Base-by-base conservation (phyloP, 2,329 filamentous ascomycete genomes). In the Allantophomopsis cytisporea region DNA sequence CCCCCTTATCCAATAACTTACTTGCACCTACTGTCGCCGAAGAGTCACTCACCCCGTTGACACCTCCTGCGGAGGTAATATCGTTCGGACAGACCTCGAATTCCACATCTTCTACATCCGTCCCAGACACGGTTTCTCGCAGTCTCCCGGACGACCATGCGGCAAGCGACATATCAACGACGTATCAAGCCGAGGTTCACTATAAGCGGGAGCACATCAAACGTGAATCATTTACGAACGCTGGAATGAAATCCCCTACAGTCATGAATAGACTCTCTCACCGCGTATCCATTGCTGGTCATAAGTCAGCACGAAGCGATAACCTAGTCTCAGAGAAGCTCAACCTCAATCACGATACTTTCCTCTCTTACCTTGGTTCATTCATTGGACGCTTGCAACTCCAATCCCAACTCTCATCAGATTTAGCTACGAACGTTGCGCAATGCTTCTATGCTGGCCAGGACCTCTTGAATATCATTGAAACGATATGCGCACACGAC, bases 341-440 rank as follows among this genome's bases (percentile, higher is more conserved):
- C 37, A 82, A 77, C 51, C 68, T 73, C 37, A 83, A 79, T 38
- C 87, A 95, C 61, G 88, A 96, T 61, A 76, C 75, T 7, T 94
- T 96, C 53, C 65, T 98, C 39, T 91, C 88, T 6, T 83, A 88
- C 54, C 74, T 98, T 38, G 89, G 85, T 38, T 93, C 86, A 4
- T 94, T 96, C 57, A 89, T 96, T 55, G 91, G 91, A 13, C 70
- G 76, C 31, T 71, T 95, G 41, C 86, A 95, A 58, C 68, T 95
- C 43, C 87, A 95, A 56, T 91, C 88, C n/a, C 81, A 91, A 45
- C 91, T 87, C 7, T 81, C 86, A 7, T 76, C 82, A 1, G 87
- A 94, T 56, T 69, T 96, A 37, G 76, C 87, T 23, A 63, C 79
- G 10, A 87, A 84, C 13, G 89, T 93, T 36, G 80, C 84, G 54